Percentiles rank a stretch among this genome's conserved stretches.
These are phyloP conservation scores for Saccharomycopsis microspora DNA, from an alignment of 805 yeast genomes.

Conservation along the genomic window DNA sequence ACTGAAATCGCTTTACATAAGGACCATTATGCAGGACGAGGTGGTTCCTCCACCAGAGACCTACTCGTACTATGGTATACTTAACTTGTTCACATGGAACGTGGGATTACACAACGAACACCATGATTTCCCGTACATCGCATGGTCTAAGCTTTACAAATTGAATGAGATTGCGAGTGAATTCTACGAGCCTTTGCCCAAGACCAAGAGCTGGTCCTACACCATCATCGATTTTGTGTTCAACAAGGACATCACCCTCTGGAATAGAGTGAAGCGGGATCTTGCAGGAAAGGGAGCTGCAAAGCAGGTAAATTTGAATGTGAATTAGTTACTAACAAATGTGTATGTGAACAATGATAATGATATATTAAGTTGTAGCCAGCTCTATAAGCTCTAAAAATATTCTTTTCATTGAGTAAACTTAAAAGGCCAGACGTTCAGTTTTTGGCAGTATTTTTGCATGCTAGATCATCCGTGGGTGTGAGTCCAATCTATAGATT, in stretches of 20 bases:
- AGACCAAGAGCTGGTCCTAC: constrained; percentile 66
- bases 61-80: constrained; percentile 74
- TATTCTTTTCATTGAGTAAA: no score
- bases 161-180: constrained; percentile 62
- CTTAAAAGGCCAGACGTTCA: no score
- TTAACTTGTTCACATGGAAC: constrained; percentile 77
- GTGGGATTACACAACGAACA: constrained; percentile 94
- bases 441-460: no score
- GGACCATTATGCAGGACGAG: constrained; percentile 12
- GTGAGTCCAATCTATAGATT: no score
- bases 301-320: constrained; percentile 7
- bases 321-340: not conserved
- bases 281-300: not conserved
- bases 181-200: constrained; percentile 72
- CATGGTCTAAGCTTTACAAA: constrained; percentile 72
- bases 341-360: not conserved
- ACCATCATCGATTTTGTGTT: constrained; percentile 64
- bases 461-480: no score
- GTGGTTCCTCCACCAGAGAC: constrained; percentile 61
- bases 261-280: constrained; percentile 71
- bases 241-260: constrained; percentile 56
- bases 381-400: no score
- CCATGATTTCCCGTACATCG: constrained; percentile 89
- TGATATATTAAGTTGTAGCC: no score
- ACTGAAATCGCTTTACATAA: constrained; percentile 11